A percentile compares a stretch with the other conserved stretches of the same genome.
phyloP scores from a whole-genome alignment of 371 early-diverging fungal genomes.

The Syncephalastrum sp. region DNA sequence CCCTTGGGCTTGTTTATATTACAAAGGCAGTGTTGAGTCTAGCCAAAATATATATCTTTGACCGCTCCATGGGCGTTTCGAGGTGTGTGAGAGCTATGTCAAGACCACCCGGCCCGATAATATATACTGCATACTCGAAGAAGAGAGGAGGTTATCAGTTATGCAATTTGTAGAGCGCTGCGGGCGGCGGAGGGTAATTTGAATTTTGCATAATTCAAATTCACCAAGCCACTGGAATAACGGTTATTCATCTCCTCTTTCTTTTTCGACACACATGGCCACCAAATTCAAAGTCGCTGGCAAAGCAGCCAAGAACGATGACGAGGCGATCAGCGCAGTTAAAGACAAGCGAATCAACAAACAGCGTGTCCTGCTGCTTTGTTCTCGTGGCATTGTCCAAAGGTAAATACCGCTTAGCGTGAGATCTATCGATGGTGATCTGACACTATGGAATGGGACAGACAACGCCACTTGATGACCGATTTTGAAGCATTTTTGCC shows the following conservation, averaged over 20 bases:
- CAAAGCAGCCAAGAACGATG: constrained; percentile 25
- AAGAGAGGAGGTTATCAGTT: too few species aligned
- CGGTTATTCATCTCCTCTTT: neutral
- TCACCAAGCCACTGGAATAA: constrained; percentile 1
- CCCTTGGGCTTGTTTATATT: too few species aligned
- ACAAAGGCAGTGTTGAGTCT: too few species aligned
- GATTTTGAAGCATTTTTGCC: constrained; percentile 89
- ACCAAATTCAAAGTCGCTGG: constrained; percentile 39
- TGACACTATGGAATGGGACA: constrained; percentile 18
- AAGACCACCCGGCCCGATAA: too few species aligned
- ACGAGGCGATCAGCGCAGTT: constrained; percentile 9
- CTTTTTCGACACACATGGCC: constrained; percentile 26
- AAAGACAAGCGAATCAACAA: constrained; percentile 67
- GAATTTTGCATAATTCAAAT: neutral
- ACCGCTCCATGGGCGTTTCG: too few species aligned
- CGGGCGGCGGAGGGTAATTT: too few species aligned
- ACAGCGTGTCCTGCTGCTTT: constrained; percentile 87
- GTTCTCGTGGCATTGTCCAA: constrained; percentile 87
- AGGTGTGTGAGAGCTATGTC: too few species aligned
- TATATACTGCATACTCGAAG: too few species aligned
- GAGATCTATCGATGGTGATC: constrained; percentile 7
- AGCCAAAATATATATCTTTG: too few species aligned
- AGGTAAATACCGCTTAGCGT: constrained; percentile 53
- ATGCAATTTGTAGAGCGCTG: too few species aligned
- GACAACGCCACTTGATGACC: constrained; percentile 88